Conservation (phyloP, 257 asterid species). For the Parsonsia alboflavescens region DNA sequence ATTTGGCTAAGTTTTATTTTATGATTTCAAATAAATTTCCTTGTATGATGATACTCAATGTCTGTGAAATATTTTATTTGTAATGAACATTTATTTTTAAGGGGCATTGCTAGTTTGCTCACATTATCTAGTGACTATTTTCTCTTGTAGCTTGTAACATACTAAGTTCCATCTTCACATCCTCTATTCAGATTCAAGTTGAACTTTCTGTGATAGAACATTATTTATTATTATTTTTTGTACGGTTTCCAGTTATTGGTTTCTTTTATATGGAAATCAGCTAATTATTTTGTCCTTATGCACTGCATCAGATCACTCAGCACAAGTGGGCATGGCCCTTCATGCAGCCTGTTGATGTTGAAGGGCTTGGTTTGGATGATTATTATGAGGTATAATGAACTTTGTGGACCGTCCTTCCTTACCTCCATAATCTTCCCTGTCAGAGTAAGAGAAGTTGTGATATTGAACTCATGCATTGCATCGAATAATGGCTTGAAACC, state of each 20-base stretch:
- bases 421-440: neutral
- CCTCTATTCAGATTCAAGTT: neutral
- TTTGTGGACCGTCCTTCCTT: neutral
- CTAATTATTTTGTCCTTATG: conserved; percentile 17
- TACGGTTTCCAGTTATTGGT: neutral
- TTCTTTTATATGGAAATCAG: neutral
- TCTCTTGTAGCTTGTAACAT: neutral
- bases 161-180: neutral
- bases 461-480: neutral
- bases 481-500: neutral
- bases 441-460: conserved; percentile 3
- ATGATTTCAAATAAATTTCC: neutral
- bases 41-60: neutral
- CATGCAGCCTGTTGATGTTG: conserved; percentile 96
- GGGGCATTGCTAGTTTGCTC: neutral
- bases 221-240: neutral
- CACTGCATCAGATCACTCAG: conserved; percentile 66
- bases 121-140: neutral
- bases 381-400: conserved; percentile 57
- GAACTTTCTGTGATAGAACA: neutral
- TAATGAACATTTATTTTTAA: neutral
- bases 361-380: conserved; percentile 87
- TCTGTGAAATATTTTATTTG: neutral
- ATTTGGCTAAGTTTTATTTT: neutral
- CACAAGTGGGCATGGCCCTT: conserved; percentile 98